These are phyloP conservation scores for Cymbidium sinense DNA, from an alignment of 106 monocot species.

Conservation along the genomic window DNA sequence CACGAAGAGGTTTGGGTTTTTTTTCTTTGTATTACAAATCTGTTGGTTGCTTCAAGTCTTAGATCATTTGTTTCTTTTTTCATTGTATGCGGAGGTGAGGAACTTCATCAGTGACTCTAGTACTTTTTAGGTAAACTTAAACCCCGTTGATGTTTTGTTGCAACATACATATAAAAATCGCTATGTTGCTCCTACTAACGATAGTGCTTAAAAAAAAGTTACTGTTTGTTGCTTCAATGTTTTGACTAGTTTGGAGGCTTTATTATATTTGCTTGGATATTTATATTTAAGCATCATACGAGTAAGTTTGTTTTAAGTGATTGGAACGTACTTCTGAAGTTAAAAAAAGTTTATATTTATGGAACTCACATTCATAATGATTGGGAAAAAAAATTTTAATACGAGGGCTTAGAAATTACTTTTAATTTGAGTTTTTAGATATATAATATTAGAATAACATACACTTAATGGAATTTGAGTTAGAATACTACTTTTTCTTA, in stretches of 20 bases:
- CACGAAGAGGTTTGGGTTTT: slow-evolving; percentile 23
- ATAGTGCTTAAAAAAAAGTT: not conserved
- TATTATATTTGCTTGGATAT: not conserved
- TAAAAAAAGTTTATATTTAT: not conserved
- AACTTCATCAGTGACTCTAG: not conserved
- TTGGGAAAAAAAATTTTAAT: too few species aligned
- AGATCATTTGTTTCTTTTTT: not conserved
- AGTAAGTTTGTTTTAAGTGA: not conserved
- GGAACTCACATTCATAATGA: too few species aligned
- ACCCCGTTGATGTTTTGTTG: not conserved
- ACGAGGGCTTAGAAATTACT: not conserved
- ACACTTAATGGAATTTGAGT: not conserved
- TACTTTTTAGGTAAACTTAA: not conserved
- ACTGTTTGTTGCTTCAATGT: not conserved
- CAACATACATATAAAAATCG: not conserved
- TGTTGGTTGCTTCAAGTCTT: not conserved
- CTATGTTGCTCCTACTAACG: not conserved
- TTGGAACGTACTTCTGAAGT: not conserved
- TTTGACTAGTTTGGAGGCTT: not conserved
- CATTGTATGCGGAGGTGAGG: not conserved
- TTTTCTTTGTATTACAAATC: not conserved
- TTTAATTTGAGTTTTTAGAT: not conserved
- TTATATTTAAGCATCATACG: not conserved
- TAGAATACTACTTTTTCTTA: not conserved
- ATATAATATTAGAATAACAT: too few species aligned